Percentiles rank a stretch among this genome's conserved stretches.
These are phyloP conservation scores for Mycena epipterygia DNA, from an alignment of 768 basidiomycete species.

Conservation along the genomic window DNA sequence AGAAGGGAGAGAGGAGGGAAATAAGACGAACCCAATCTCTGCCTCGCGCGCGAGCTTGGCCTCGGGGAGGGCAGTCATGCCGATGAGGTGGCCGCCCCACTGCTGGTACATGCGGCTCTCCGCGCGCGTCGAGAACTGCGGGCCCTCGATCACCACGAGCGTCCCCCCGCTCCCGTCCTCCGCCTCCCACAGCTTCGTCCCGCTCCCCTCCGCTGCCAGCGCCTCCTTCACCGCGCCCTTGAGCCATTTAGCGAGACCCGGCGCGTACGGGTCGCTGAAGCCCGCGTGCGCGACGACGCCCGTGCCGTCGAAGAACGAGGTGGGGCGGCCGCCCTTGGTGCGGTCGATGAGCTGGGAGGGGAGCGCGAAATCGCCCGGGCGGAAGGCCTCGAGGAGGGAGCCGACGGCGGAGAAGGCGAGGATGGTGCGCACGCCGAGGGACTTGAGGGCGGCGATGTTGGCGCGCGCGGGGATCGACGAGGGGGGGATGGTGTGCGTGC, in stretches of 20 bases:
- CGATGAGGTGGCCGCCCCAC: slow-evolving; percentile 95
- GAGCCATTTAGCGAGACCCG: slow-evolving; percentile 74
- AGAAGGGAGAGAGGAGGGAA: background rate
- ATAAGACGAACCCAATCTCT: slow-evolving; percentile 80
- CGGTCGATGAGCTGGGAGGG: slow-evolving; percentile 96
- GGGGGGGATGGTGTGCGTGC: slow-evolving; percentile 83
- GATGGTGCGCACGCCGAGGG: slow-evolving; percentile 89
- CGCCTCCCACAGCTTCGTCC: slow-evolving; percentile 81
- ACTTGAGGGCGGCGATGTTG: slow-evolving; percentile 96
- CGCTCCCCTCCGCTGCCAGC: slow-evolving; percentile 68
- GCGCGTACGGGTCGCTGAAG: slow-evolving; percentile 94
- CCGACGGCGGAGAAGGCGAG: slow-evolving; percentile 97
- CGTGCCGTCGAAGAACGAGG: slow-evolving; percentile 88
- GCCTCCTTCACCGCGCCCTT: slow-evolving; percentile 73
- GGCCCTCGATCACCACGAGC: slow-evolving; percentile 97
- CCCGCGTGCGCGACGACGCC: slow-evolving; percentile 91
- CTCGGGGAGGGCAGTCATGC: slow-evolving; percentile 98
- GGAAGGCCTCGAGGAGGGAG: slow-evolving; percentile 92
- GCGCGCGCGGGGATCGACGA: slow-evolving; percentile 88
- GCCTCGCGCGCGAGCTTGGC: slow-evolving; percentile 97
- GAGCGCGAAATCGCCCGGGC: slow-evolving; percentile 89
- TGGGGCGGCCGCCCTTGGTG: slow-evolving; percentile 92
- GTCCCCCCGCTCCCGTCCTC: slow-evolving; percentile 87
- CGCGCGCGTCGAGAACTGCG: slow-evolving; percentile 97
- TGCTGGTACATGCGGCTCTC: slow-evolving; percentile 94